Conservation (phyloP, 1,284 basidiomycete genomes). For the Pterulicium gracile region DNA sequence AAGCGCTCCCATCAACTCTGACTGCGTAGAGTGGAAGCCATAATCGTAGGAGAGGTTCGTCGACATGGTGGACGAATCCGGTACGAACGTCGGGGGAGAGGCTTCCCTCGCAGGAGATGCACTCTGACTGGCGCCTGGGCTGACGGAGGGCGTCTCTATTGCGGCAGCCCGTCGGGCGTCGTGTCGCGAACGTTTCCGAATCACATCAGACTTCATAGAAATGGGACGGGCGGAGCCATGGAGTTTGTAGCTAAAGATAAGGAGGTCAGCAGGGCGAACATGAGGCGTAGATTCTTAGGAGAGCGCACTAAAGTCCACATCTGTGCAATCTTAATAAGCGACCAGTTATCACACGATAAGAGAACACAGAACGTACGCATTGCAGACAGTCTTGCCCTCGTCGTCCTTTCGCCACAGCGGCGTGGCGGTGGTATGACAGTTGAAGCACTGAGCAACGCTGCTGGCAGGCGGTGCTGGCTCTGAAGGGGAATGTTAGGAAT, state of each 20-base stretch:
- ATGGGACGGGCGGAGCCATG: slow-evolving; percentile 74
- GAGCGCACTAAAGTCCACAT: slow-evolving; percentile 26
- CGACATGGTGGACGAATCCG: slow-evolving; percentile 42
- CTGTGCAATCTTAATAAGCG: slow-evolving; percentile 13
- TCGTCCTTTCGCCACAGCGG: slow-evolving; percentile 90
- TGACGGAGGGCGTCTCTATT: slow-evolving; percentile 46
- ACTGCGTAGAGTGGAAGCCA: slow-evolving; percentile 30
- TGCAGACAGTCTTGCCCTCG: slow-evolving; percentile 86
- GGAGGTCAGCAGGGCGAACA: slow-evolving; percentile 4
- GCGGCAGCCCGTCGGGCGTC: slow-evolving; percentile 46
- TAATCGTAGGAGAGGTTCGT: neutral
- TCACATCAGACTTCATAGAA: slow-evolving; percentile 79
- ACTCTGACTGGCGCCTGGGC: slow-evolving; percentile 62
- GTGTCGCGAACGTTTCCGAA: slow-evolving; percentile 71
- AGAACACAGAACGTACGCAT: slow-evolving; percentile 49
- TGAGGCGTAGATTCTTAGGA: neutral
- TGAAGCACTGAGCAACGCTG: slow-evolving; percentile 67
- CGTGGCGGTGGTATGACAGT: slow-evolving; percentile 82
- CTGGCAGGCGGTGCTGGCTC: slow-evolving; percentile 12
- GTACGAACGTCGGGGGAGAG: slow-evolving; percentile 48
- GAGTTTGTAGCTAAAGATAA: slow-evolving; percentile 51
- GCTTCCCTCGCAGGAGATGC: slow-evolving; percentile 50
- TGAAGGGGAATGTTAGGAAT: neutral
- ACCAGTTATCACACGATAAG: neutral
- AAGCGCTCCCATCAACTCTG: slow-evolving; percentile 57